Conservation (phyloP, 768 basidiomycete species). For the Psilocybe subaeruginosa region DNA sequence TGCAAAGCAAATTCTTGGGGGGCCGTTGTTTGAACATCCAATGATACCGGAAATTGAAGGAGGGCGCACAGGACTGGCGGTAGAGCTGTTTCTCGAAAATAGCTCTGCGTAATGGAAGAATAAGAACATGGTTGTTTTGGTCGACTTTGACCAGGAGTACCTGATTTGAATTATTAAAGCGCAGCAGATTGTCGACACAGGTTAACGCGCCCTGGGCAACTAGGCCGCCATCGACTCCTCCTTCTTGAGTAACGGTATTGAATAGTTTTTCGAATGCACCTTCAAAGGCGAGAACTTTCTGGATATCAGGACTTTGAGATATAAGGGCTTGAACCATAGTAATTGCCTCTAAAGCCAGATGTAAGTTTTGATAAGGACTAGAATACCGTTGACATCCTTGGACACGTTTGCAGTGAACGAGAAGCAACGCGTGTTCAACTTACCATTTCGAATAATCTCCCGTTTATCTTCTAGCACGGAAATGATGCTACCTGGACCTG, state of each 20-base stretch:
- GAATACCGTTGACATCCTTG: neutral
- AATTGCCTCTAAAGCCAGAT: slow-evolving; percentile 65
- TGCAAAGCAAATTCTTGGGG: slow-evolving; percentile 93
- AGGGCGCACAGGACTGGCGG: slow-evolving; percentile 68
- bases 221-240: slow-evolving; percentile 89
- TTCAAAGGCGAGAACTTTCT: slow-evolving; percentile 95
- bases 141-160: slow-evolving; percentile 41
- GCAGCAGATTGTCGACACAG: slow-evolving; percentile 83
- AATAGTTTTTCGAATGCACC: slow-evolving; percentile 97
- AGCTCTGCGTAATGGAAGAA: slow-evolving; percentile 62
- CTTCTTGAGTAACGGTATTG: slow-evolving; percentile 83
- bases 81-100: slow-evolving; percentile 89
- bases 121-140: neutral
- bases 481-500: slow-evolving; percentile 75
- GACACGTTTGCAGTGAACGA: neutral
- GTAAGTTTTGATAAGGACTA: neutral
- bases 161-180: slow-evolving; percentile 95
- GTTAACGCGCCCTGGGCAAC: slow-evolving; percentile 85
- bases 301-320: slow-evolving; percentile 89
- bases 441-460: slow-evolving; percentile 89
- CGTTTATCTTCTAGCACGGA: slow-evolving; percentile 80
- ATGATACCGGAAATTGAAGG: slow-evolving; percentile 68
- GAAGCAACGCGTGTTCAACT: slow-evolving; percentile 1
- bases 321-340: slow-evolving; percentile 80
- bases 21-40: slow-evolving; percentile 58